Evolutionary conservation across 306 rosid genomes (phyloP).

Genomic region (Castanea sativa): DNA sequence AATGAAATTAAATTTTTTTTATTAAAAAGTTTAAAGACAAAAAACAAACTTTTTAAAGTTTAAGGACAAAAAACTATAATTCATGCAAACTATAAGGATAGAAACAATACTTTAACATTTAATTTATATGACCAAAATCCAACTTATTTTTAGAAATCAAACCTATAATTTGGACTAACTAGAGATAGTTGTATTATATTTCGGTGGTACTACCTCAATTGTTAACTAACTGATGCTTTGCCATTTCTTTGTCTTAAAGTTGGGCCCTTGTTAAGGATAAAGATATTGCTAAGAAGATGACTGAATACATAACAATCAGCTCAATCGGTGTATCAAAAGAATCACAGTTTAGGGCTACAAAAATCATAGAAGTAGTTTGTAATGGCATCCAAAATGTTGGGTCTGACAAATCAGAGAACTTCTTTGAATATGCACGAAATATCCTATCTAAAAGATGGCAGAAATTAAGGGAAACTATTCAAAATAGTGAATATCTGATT

Average conservation of each 20-base stretch:
- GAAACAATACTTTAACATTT: too few relatives aligned
- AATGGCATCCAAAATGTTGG: slow-evolving; percentile 44
- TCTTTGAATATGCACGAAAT: slow-evolving; percentile 39
- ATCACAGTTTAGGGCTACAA: slow-evolving; percentile 68
- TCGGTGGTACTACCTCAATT: background rate
- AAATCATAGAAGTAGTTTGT: slow-evolving; percentile 57
- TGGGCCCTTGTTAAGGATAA: slow-evolving; percentile 84
- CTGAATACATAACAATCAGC: slow-evolving; percentile 45
- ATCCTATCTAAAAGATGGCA: slow-evolving; percentile 65
- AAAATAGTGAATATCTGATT: slow-evolving; percentile 31
- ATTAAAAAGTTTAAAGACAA: too few relatives aligned
- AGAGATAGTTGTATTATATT: too few relatives aligned
- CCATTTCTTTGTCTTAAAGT: slow-evolving; percentile 27
- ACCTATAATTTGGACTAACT: too few relatives aligned
- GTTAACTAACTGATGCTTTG: background rate
- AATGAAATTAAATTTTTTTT: too few relatives aligned
- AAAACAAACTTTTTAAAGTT: too few relatives aligned
- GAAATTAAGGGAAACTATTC: slow-evolving; percentile 37
- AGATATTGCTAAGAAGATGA: slow-evolving; percentile 68
- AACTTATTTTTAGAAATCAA: too few relatives aligned
- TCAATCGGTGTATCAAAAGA: slow-evolving; percentile 81
- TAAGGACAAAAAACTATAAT: too few relatives aligned
- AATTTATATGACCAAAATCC: too few relatives aligned
- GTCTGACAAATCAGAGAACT: slow-evolving; percentile 31
- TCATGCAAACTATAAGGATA: too few relatives aligned